Evolutionary conservation across 2,329 filamentous ascomycete species (phyloP).

Genomic region (Fusarium cicatricum): DNA sequence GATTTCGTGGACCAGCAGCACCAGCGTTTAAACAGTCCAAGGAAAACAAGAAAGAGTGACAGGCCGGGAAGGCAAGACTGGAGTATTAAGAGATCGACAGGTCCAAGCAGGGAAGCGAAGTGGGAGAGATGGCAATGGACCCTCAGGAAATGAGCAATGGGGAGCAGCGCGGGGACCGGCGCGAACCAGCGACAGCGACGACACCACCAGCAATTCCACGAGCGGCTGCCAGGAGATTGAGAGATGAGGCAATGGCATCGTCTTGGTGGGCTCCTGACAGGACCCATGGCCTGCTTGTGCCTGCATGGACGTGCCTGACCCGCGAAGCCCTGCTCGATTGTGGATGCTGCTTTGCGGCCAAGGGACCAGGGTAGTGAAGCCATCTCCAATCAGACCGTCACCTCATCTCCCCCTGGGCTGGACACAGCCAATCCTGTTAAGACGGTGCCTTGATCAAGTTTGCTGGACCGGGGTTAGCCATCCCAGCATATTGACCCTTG

Average conservation of each 20-base stretch:
- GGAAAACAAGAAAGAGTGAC: conserved; percentile 32
- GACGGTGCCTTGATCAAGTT: conserved; percentile 24
- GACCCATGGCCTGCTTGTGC: conserved; percentile 24
- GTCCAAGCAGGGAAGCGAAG: conserved; percentile 15
- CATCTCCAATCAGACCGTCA: conserved; percentile 38
- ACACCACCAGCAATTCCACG: conserved; percentile 21
- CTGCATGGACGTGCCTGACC: conserved; percentile 26
- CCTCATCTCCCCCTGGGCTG: conserved; percentile 35
- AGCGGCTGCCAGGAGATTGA: conserved; percentile 32
- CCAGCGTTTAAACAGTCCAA: conserved; percentile 36
- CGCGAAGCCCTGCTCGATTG: conserved; percentile 15
- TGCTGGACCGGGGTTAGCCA: conserved; percentile 22
- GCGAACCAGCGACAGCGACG: conserved; percentile 21
- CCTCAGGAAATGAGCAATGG: conserved; percentile 41
- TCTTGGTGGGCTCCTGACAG: conserved; percentile 24
- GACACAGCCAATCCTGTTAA: conserved; percentile 34
- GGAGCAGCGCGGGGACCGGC: conserved; percentile 32
- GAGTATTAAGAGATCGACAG: conserved; percentile 40
- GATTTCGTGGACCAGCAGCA: conserved; percentile 35
- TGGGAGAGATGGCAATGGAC: conserved; percentile 35
- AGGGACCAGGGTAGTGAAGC: conserved; percentile 36
- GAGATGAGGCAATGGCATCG: conserved; percentile 30
- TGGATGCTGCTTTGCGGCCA: conserved; percentile 20
- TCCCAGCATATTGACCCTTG: conserved; percentile 34
- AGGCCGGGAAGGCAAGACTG: conserved; percentile 25